phyloP scores from a whole-genome alignment of 306 rosid genomes.

The Rosa multiflora region DNA sequence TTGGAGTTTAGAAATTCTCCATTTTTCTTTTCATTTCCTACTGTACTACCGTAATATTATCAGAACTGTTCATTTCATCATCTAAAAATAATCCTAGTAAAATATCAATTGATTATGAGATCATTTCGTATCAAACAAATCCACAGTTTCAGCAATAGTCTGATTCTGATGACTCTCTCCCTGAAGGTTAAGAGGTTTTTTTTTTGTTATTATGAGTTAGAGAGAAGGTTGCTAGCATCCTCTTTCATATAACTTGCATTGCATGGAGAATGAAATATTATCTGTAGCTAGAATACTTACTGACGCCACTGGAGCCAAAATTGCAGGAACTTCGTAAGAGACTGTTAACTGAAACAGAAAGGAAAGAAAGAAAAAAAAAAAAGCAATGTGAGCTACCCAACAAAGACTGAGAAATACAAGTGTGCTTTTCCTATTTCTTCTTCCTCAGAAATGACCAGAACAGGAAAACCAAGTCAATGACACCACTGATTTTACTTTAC shows the following conservation, averaged over 20 bases:
- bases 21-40: background rate
- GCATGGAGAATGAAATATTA: background rate
- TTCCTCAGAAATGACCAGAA: conserved; percentile 17
- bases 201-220: background rate
- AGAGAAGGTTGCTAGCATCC: background rate
- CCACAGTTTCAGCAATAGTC: background rate
- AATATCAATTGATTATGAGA: background rate
- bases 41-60: background rate
- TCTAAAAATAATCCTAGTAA: background rate
- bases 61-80: background rate
- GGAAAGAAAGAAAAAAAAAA: background rate
- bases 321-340: conserved; percentile 89
- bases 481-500: background rate
- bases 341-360: conserved; percentile 71
- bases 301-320: conserved; percentile 87
- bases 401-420: background rate
- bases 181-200: background rate
- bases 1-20: background rate
- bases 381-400: conserved; percentile 23
- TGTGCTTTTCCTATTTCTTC: background rate
- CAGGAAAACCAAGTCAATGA: conserved; percentile 17
- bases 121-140: background rate
- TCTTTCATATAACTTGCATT: background rate
- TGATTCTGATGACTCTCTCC: background rate
- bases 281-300: conserved; percentile 46